Evolutionary conservation across 176 grass and related monocot species (phyloP).

Genomic region (Echinochloa phyllopogon): DNA sequence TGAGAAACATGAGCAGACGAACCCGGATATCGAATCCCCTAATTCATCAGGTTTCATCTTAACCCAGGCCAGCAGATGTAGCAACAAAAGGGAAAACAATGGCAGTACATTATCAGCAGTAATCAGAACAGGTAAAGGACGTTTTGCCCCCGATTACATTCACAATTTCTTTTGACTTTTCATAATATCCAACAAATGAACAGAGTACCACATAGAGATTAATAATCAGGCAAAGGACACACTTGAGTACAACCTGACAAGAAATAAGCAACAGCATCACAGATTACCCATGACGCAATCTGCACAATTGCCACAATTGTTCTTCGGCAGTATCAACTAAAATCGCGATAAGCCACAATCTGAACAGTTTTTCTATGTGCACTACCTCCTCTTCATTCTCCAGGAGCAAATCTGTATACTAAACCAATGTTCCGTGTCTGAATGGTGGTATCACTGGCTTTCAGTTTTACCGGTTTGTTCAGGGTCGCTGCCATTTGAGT

Average conservation of each 20-base stretch:
- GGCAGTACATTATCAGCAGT: not conserved
- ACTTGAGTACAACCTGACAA: not conserved
- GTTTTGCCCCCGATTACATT: not conserved
- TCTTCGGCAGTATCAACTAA: slow-evolving; percentile 40
- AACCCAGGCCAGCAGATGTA: not conserved
- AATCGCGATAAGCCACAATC: slow-evolving; percentile 18
- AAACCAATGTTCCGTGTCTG: slow-evolving; percentile 32
- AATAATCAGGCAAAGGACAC: slow-evolving; percentile 1
- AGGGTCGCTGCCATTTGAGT: slow-evolving; percentile 15
- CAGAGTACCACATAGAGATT: slow-evolving; percentile 12
- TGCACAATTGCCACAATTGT: slow-evolving; percentile 12
- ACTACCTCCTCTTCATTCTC: slow-evolving; percentile 24
- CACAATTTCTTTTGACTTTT: not conserved
- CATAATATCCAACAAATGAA: slow-evolving; percentile 5
- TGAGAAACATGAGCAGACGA: not conserved
- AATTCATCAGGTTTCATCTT: not conserved
- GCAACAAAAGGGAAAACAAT: not conserved
- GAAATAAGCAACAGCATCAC: slow-evolving; percentile 25
- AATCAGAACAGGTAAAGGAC: not conserved
- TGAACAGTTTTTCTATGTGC: slow-evolving; percentile 49
- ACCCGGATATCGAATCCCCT: not conserved
- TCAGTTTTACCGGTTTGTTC: slow-evolving; percentile 52
- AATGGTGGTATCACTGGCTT: slow-evolving; percentile 39
- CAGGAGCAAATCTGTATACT: slow-evolving; percentile 42
- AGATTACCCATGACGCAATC: not conserved